Percentiles rank a stretch among this genome's conserved stretches.
Evolutionary conservation across 2,329 filamentous ascomycete species (phyloP).

Genomic region (Pseudopyricularia javanii): DNA sequence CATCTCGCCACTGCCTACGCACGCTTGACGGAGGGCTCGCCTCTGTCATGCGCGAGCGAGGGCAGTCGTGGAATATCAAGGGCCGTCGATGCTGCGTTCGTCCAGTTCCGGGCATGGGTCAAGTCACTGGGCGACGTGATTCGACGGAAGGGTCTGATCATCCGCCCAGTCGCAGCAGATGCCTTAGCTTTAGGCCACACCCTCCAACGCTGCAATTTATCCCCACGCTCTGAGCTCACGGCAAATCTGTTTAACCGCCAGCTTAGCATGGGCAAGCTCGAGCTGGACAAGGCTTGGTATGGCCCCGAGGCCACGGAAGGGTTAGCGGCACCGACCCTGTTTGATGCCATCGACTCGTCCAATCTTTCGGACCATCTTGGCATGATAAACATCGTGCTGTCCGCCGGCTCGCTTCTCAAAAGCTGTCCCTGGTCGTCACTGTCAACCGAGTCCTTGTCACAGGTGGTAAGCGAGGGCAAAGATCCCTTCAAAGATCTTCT

Average conservation of each 20-base stretch:
- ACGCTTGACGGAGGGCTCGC: constrained; percentile 22
- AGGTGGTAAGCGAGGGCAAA: constrained; percentile 14
- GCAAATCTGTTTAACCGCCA: constrained; percentile 29
- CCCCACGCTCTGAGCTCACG: constrained; percentile 11
- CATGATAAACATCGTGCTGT: constrained; percentile 29
- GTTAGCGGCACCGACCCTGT: constrained; percentile 23
- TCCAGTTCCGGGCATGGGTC: constrained; percentile 34
- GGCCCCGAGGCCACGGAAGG: not conserved
- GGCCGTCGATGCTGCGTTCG: constrained; percentile 21
- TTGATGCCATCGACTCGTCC: constrained; percentile 45
- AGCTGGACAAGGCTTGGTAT: constrained; percentile 30
- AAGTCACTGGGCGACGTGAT: constrained; percentile 21
- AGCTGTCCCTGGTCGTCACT: constrained; percentile 29
- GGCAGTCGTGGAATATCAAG: constrained; percentile 7
- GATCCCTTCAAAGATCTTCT: constrained; percentile 27
- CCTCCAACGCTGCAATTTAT: constrained; percentile 26
- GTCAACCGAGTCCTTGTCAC: constrained; percentile 29
- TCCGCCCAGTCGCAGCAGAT: constrained; percentile 37
- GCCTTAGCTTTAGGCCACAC: constrained; percentile 37
- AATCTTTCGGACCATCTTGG: constrained; percentile 31
- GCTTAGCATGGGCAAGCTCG: constrained; percentile 23
- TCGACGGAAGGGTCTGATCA: constrained; percentile 13
- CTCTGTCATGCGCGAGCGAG: constrained; percentile 16
- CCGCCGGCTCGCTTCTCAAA: constrained; percentile 33
- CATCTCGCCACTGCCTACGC: constrained; percentile 39